These are phyloP conservation scores for Truncatella angustata DNA, from an alignment of 2,329 filamentous ascomycete genomes.

Conservation along the genomic window DNA sequence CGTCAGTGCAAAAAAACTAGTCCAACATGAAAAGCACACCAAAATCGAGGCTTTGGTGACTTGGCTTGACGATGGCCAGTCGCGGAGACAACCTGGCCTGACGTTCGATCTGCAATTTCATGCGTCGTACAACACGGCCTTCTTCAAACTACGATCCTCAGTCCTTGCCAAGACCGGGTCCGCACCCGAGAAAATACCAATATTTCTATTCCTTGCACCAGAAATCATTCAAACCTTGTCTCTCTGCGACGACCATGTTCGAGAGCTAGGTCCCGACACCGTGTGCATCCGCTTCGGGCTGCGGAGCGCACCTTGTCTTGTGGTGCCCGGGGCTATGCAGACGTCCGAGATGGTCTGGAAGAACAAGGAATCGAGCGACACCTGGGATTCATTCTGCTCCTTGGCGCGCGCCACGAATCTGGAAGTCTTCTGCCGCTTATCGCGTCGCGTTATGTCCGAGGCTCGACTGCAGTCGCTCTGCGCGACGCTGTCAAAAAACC, in stretches of 20 bases:
- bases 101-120: constrained; percentile 4
- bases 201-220: not conserved
- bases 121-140: not conserved
- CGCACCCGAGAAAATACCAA: not conserved
- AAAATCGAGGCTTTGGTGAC: not conserved
- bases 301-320: not conserved
- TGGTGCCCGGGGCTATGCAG: not conserved
- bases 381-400: not conserved
- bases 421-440: not conserved
- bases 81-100: not conserved
- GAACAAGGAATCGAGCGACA: not conserved
- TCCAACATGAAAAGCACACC: not conserved
- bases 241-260: not conserved
- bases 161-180: not conserved
- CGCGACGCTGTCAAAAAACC: not conserved
- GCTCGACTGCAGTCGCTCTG: not conserved
- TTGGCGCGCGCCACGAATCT: not conserved
- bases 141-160: constrained; percentile 2
- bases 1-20: not conserved
- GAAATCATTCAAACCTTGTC: not conserved
- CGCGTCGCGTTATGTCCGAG: not conserved
- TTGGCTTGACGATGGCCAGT: not conserved
- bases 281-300: not conserved
- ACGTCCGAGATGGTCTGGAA: not conserved
- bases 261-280: constrained; percentile 1